Percentiles rank a stretch among this genome's conserved stretches.
phyloP scores from a whole-genome alignment of 208 protist species.

The Trypanosoma conorhini region DNA sequence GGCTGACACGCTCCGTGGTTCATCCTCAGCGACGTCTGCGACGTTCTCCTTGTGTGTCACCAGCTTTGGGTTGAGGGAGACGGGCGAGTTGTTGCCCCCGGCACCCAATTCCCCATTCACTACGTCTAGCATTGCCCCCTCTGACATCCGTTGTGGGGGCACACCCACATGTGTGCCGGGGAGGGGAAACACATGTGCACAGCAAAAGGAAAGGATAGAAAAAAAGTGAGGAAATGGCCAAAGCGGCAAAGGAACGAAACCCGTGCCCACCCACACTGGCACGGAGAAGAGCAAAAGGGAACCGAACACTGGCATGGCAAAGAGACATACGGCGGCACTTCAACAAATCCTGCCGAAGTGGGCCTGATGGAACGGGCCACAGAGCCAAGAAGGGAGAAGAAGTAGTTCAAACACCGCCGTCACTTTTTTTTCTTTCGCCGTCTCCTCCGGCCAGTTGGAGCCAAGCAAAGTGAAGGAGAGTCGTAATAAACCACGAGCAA shows the following conservation, averaged over 20 bases:
- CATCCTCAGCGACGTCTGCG: background rate
- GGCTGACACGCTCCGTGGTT: background rate
- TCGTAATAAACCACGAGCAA: too few species aligned
- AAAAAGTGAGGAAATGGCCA: background rate
- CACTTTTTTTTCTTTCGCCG: background rate
- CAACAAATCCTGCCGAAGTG: background rate
- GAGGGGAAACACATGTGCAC: background rate
- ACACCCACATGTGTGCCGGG: background rate
- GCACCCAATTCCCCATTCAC: background rate
- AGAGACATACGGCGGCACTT: too few species aligned
- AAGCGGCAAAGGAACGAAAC: too few species aligned
- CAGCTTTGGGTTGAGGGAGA: constrained; percentile 51
- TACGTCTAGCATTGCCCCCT: background rate
- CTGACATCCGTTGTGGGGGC: background rate
- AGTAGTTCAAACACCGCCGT: background rate
- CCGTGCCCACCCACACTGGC: too few species aligned
- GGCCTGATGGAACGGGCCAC: background rate
- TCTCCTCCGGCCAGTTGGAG: background rate
- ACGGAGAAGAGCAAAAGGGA: too few species aligned
- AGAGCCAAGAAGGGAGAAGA: background rate
- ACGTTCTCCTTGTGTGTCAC: constrained; percentile 41
- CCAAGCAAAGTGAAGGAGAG: too few species aligned
- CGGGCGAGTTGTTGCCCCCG: background rate
- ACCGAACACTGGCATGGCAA: too few species aligned
- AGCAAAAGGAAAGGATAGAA: background rate